Evolutionary conservation across 1,284 basidiomycete genomes (phyloP).

Genomic region (Puccinia horiana): DNA sequence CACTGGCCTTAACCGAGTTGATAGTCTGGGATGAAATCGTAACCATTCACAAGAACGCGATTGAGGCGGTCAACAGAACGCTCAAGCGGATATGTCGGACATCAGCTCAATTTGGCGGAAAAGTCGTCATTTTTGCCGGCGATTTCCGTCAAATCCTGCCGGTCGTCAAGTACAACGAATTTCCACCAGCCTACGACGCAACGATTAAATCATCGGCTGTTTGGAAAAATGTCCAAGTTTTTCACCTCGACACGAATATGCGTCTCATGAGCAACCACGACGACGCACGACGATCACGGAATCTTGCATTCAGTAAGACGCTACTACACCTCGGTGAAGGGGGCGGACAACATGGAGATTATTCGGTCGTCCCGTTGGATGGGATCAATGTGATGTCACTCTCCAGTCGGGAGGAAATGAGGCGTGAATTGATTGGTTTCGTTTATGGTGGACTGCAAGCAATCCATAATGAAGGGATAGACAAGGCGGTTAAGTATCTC

Average conservation of each 20-base stretch:
- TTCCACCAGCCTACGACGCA: not conserved
- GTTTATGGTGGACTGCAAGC: not conserved
- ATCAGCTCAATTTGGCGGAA: not conserved
- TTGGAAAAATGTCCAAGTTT: not conserved
- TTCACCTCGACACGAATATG: not conserved
- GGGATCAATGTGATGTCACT: not conserved
- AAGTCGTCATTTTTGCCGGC: not conserved
- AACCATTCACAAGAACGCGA: not conserved
- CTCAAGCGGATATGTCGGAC: not conserved
- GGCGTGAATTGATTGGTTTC: not conserved
- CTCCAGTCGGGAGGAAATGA: not conserved
- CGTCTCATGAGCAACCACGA: not conserved
- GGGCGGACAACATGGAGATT: too few species aligned
- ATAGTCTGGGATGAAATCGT: not conserved
- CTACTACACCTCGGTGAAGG: not conserved
- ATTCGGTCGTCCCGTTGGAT: too few species aligned
- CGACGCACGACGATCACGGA: not conserved
- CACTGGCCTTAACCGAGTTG: not conserved
- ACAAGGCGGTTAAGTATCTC: not conserved
- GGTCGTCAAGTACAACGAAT: not conserved
- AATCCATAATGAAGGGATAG: not conserved
- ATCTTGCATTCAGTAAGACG: too few species aligned
- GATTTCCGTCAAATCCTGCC: not conserved
- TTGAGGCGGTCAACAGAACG: not conserved
- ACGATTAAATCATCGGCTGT: not conserved